Base-by-base conservation (phyloP, 1,139 yeast species). In the Geotrichum cucujoidarum region DNA sequence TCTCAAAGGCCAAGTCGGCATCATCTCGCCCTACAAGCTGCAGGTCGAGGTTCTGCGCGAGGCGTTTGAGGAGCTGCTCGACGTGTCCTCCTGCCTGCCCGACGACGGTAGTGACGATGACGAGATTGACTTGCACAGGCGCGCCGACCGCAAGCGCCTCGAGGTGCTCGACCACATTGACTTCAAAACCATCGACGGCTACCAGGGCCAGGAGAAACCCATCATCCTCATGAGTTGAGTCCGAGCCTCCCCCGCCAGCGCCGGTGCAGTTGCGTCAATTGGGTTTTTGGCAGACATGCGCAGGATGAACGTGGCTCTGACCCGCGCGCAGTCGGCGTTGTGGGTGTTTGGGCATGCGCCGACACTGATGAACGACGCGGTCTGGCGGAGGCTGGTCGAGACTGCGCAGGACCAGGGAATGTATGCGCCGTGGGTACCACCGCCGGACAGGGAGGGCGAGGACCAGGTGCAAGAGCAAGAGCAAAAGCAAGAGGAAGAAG, bases 151-250 rank as follows among this genome's bases (percentile, higher is more conserved):
- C 32, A 39, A 24, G 8, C 27, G 97, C 10, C 70, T 70, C 2
- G 60, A 70, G 2, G 83, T 90, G 39, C 66, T 77, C 22, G 73
- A 77, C 30, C 83, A 78, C 52, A 79, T 94, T 45, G 95, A 87
- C 62, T 89, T 94, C 69, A 89, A 90, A 60, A 89, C 99, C 0
- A 92, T 92, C 50, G 98, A 92, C 72, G 98, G 98, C 1, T 92
- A 89, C 63, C 98, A 92, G 71, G 98, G 98, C 57, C 97, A 92
- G 65, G 98, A 92, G 63, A 92, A 90, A 64, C 97, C 92, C 57
- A 81, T 94, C 47, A 87, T 92, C 54, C 79, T 92, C 40, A 81
- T 92, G 74, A 89, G 97, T 0, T 90, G 97, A 77, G 98, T 94
- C 5, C 77, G 98, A 60, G 95, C 96, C 2, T 80, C 6, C 27